phyloP scores from a whole-genome alignment of 768 basidiomycete species.

The Podaxis sp. region DNA sequence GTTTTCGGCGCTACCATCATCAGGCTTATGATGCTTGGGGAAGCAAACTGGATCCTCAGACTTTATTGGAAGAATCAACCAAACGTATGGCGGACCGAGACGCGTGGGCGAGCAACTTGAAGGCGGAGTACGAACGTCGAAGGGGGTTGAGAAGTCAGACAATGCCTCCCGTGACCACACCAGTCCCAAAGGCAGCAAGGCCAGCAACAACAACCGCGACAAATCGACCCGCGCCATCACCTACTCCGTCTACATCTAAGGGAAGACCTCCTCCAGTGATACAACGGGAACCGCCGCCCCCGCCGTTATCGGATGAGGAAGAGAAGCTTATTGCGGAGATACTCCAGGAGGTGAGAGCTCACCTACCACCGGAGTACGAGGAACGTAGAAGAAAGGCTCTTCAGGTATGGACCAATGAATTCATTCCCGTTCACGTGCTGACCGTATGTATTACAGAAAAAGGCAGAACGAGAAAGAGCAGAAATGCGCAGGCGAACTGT shows the following conservation, averaged over 20 bases:
- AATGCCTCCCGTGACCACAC: neutral
- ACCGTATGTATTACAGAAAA: slow-evolving; percentile 22
- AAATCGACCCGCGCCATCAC: neutral
- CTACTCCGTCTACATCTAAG: neutral
- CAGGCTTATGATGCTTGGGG: slow-evolving; percentile 16
- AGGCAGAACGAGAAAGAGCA: slow-evolving; percentile 31
- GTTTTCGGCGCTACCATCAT: neutral
- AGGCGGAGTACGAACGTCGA: slow-evolving; percentile 14
- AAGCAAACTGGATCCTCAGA: slow-evolving; percentile 15
- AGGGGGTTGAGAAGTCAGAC: slow-evolving; percentile 10
- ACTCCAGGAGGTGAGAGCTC: slow-evolving; percentile 49
- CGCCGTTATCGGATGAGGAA: slow-evolving; percentile 30
- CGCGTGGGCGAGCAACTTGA: slow-evolving; percentile 18
- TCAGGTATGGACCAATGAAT: slow-evolving; percentile 34
- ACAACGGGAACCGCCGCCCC: slow-evolving; percentile 3
- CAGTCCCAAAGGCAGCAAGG: slow-evolving; percentile 3
- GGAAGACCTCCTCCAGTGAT: neutral
- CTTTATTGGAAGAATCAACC: slow-evolving; percentile 12
- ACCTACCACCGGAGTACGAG: slow-evolving; percentile 63
- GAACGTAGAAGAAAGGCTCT: slow-evolving; percentile 50
- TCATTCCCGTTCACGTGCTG: neutral
- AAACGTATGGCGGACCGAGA: slow-evolving; percentile 18
- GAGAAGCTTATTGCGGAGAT: slow-evolving; percentile 50
- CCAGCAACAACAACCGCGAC: neutral
- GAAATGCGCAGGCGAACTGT: slow-evolving; percentile 16